Base-by-base conservation (phyloP, 306 rosid genomes). In the Bauhinia variegata region DNA sequence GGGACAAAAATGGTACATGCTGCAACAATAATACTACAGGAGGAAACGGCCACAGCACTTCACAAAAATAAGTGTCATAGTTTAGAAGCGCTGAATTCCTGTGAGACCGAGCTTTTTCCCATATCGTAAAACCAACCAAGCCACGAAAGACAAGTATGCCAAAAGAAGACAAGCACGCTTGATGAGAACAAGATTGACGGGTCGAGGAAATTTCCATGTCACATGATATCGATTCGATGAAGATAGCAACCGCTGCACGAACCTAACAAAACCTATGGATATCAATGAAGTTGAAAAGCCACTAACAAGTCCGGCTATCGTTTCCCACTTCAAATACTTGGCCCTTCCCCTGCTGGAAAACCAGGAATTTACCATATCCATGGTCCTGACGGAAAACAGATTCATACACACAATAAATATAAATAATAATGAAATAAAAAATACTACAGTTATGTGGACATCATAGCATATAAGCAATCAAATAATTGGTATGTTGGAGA, bases 221-320 rank as follows among this genome's bases (percentile, higher is more conserved):
- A 71, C 61, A 63, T 63, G 67, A 30, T 55, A 66, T 42, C 52
- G 78, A 54, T 54, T 78, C 32, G 83, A 31, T 51, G 85, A 68
- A 75, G 75, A 78, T 59, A 69, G 74, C 58, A 81, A 65, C 60
- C 51, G 83, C 60, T 81, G 82, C 59, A 87, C 65, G 68, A 87
- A 9, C 75, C 50, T 68, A 43, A 87, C 1, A 55, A 86, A 63
- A 82, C 68, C 41, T 42, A 89, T 75, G 38, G 89, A 78, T 85
- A 92, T 80, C 80, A 92, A 71, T 16, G 96, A 84, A 62, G 89
- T 84, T 36, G 80, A 78, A 56, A 87, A 86, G 50, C 98, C 96
- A 55, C 83, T 5, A 38, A 86, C 13, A 34, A 86, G 62, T 71
- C 98, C 96, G 31, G 78, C 82, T 44, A 81, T 11, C 60, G 80